Evolutionary conservation across 2,329 filamentous ascomycete species (phyloP).

Genomic region (Penicillium corylophilum): DNA sequence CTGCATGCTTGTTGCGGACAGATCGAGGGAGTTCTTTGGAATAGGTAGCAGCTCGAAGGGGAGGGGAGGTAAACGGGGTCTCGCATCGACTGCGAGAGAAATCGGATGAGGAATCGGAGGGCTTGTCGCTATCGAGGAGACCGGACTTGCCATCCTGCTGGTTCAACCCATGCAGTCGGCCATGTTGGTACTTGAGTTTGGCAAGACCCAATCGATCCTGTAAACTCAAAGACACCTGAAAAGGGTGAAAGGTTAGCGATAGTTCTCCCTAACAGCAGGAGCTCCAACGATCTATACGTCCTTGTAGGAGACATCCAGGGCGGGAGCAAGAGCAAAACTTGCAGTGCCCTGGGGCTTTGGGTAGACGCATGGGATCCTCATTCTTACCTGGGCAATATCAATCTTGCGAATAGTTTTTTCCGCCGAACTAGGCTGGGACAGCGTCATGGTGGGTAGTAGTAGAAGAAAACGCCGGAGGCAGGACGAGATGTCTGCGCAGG

Average conservation of each 20-base stretch:
- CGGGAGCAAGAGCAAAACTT: neutral
- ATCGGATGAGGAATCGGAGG: constrained; percentile 84
- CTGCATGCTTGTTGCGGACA: constrained; percentile 43
- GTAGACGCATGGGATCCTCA: neutral
- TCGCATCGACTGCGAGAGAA: constrained; percentile 62
- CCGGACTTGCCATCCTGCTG: constrained; percentile 71
- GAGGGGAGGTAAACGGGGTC: constrained; percentile 71
- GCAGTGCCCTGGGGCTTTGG: neutral
- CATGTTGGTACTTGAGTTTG: constrained; percentile 95
- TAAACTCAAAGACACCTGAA: constrained; percentile 84
- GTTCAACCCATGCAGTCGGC: constrained; percentile 78
- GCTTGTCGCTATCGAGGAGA: constrained; percentile 65
- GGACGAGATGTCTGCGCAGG: constrained; percentile 3
- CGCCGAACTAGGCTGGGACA: constrained; percentile 32
- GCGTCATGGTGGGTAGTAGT: constrained; percentile 30
- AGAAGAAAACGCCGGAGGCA: constrained; percentile 9
- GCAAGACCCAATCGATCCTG: constrained; percentile 93
- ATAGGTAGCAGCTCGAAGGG: constrained; percentile 77
- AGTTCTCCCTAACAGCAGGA: neutral
- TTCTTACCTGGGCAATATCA: constrained; percentile 42
- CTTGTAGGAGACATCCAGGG: neutral
- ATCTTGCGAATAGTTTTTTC: constrained; percentile 44
- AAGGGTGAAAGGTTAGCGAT: constrained; percentile 5
- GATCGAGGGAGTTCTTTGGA: constrained; percentile 73
- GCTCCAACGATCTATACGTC: neutral